Percentiles rank a stretch among this genome's conserved stretches.
Evolutionary conservation across 305 asterid genomes (phyloP).

Genomic region (Vinca major): DNA sequence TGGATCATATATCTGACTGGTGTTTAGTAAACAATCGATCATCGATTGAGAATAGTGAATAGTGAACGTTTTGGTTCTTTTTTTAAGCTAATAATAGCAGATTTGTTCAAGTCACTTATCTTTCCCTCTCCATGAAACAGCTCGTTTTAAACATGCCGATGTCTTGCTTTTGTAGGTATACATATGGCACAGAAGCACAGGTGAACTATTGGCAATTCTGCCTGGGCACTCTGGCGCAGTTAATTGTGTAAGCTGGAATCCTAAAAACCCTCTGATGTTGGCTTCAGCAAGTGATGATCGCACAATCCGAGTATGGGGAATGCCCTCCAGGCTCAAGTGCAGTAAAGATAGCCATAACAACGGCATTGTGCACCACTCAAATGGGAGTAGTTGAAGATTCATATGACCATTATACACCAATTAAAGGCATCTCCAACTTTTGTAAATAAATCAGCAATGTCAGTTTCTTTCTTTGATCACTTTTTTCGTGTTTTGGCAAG

Average conservation of each 20-base stretch:
- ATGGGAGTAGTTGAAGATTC: slow-evolving; percentile 1
- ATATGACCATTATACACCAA: too few relatives aligned
- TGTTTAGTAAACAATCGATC: not conserved
- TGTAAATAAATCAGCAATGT: not conserved
- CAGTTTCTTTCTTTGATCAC: not conserved
- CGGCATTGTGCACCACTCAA: not conserved
- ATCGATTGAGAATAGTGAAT: too few relatives aligned
- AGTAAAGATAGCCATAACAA: not conserved
- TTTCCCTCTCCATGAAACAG: too few relatives aligned
- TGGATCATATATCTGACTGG: not conserved
- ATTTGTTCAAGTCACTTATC: too few relatives aligned
- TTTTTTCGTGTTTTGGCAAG: not conserved
- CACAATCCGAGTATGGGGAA: slow-evolving; percentile 72
- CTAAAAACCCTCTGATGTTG: slow-evolving; percentile 52
- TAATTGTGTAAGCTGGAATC: slow-evolving; percentile 80
- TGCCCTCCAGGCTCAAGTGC: not conserved
- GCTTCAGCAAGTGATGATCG: slow-evolving; percentile 74
- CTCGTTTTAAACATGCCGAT: not conserved
- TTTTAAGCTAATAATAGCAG: too few relatives aligned
- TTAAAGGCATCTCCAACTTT: not conserved
- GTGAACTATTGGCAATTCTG: slow-evolving; percentile 7
- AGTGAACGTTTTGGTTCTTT: too few relatives aligned
- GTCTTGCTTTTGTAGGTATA: slow-evolving; percentile 1
- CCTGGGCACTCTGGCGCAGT: slow-evolving; percentile 60
- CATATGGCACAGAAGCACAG: slow-evolving; percentile 9